A percentile compares a stretch with the other conserved stretches of the same genome.
Conservation (phyloP, 2,329 filamentous ascomycete species). For the Nemania sp. region DNA sequence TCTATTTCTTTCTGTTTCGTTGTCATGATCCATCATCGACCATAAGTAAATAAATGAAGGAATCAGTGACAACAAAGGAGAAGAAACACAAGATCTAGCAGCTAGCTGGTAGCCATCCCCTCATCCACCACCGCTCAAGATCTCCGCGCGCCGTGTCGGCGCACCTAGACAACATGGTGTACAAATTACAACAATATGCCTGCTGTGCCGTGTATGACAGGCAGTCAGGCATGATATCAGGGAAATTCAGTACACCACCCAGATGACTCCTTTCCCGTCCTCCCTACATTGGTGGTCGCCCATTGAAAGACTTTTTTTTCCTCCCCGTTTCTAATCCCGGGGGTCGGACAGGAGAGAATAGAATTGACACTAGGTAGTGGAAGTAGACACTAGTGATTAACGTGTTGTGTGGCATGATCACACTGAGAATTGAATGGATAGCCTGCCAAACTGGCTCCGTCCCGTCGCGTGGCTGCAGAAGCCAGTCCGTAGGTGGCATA, state of each 20-base stretch:
- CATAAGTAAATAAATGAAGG: not conserved
- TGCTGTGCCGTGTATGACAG: constrained; percentile 21
- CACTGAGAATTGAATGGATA: constrained; percentile 26
- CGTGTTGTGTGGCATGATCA: constrained; percentile 33
- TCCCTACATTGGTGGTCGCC: constrained; percentile 20
- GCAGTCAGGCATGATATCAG: constrained; percentile 3
- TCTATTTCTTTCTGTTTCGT: constrained; percentile 11
- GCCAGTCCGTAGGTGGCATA: constrained; percentile 8
- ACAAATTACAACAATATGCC: constrained; percentile 17
- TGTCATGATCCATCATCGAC: constrained; percentile 2
- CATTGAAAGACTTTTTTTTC: constrained; percentile 4
- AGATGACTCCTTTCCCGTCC: constrained; percentile 12
- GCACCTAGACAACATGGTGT: constrained; percentile 29
- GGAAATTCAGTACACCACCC: constrained; percentile 9
- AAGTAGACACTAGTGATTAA: constrained; percentile 47
- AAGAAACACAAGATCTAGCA: not conserved
- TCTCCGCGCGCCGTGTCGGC: not conserved
- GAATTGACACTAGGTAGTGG: constrained; percentile 38
- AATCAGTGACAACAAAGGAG: constrained; percentile 16
- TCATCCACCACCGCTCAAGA: constrained; percentile 10
- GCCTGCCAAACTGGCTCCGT: constrained; percentile 17
- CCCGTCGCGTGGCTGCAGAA: constrained; percentile 37
- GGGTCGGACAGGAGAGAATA: constrained; percentile 34
- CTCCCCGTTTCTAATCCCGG: constrained; percentile 24
- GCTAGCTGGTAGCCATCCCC: constrained; percentile 15